phyloP scores from a whole-genome alignment of 192 early-diverging fungal genomes.

The Mortierella claussenii region DNA sequence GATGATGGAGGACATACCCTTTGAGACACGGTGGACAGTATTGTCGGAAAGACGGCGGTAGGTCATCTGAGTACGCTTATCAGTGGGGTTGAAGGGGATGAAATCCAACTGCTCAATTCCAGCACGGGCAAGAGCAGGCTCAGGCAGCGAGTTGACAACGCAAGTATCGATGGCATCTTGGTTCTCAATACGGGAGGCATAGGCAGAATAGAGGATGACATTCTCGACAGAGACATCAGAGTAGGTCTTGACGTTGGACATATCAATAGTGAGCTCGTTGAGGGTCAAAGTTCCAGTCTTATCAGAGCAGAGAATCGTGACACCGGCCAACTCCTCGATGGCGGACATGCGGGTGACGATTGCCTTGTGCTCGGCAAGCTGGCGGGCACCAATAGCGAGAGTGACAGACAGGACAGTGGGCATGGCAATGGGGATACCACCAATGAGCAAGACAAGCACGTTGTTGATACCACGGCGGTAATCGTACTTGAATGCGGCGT shows the following conservation, averaged over 20 bases:
- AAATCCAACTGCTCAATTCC: constrained; percentile 76
- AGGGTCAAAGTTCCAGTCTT: constrained; percentile 96
- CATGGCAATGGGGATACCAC: constrained; percentile 87
- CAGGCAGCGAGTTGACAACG: constrained; percentile 71
- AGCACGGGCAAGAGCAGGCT: constrained; percentile 65
- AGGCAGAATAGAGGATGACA: constrained; percentile 74
- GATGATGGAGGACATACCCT: constrained; percentile 81
- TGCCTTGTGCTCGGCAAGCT: constrained; percentile 85
- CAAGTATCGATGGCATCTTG: constrained; percentile 87
- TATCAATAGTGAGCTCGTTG: constrained; percentile 83
- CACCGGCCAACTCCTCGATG: constrained; percentile 84
- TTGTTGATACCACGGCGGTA: constrained; percentile 85
- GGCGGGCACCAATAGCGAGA: constrained; percentile 82
- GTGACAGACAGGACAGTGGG: constrained; percentile 81
- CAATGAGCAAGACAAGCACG: constrained; percentile 80
- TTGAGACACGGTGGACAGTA: constrained; percentile 74
- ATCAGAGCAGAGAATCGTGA: constrained; percentile 90
- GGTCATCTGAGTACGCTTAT: constrained; percentile 81
- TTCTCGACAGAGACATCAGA: constrained; percentile 68
- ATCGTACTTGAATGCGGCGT: constrained; percentile 71
- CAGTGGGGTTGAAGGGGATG: constrained; percentile 79
- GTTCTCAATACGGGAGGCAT: constrained; percentile 81
- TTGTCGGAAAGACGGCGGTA: constrained; percentile 73
- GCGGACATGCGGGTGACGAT: constrained; percentile 85
- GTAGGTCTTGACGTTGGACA: constrained; percentile 75